Base-by-base conservation (phyloP, 2,329 filamentous ascomycete species). In the Amauroascus niger region DNA sequence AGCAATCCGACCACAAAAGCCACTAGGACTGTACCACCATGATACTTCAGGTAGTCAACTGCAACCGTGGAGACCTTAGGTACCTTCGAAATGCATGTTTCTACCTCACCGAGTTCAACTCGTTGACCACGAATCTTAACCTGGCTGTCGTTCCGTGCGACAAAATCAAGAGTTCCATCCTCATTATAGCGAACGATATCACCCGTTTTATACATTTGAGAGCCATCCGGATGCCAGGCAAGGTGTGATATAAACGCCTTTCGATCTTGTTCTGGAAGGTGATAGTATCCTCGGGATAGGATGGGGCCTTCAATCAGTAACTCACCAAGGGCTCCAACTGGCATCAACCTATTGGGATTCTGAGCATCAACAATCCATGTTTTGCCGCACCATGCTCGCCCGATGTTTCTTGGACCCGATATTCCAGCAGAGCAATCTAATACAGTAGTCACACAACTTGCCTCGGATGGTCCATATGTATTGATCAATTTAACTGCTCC, bases 301-400 rank as follows among this genome's bases (percentile, higher is more conserved):
- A 63, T 64, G 0, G 70, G 68, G 0, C 70, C 69, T 53, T 69
- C 66, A 11, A 74, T 57, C 4, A 71, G 51, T 22, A 74, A 49
- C 53, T 74, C 72, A 9, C 72, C 72, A 7, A 69, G 60, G 16
- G 60, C 59, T 13, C 72, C 72, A 6, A 71, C 57, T 1, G 70
- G 63, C 3, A 60, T 48, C 3, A 65, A 50, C 3, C 47, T n/a
- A n/a, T 60, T 47, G 26, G 52, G 49, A 26, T 62, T 58, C 14
- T 55, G 35, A 11, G 53, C 51, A 49, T 64, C 61, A 13, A 63
- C 59, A 52, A 65, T 55, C 62, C 62, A 64, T 43, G 55, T 24
- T 41, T 14, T 18, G 53, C 43, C 30, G 51, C 51, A 40, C 57
- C 20, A 0, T 35, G 35, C 22, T n/a, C 35, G 6, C 9, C 60